A percentile compares a stretch with the other conserved stretches of the same genome.
phyloP scores from a whole-genome alignment of 306 rosid species.

The Casuarina equisetifolia region DNA sequence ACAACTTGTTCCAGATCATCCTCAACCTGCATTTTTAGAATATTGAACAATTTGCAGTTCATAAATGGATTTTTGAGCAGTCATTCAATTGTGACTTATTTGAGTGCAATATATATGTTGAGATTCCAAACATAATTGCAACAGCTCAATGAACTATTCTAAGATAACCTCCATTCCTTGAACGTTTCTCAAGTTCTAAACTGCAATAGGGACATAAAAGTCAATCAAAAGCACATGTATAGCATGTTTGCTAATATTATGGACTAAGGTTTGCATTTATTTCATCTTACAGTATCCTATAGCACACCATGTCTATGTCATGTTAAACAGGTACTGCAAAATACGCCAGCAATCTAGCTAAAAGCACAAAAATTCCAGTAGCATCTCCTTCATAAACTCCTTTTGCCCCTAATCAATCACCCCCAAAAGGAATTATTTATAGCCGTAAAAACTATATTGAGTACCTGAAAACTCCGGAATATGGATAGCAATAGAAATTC shows the following conservation, averaged over 20 bases:
- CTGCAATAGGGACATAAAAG: neutral
- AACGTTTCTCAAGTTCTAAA: neutral
- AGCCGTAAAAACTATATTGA: too few species aligned
- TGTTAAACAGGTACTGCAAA: neutral
- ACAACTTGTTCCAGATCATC: constrained; percentile 79
- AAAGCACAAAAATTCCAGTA: too few species aligned
- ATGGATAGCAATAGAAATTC: too few species aligned
- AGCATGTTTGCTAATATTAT: neutral
- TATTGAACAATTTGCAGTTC: constrained; percentile 3
- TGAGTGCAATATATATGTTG: neutral
- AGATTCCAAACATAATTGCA: neutral
- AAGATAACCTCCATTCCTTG: neutral
- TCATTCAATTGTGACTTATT: constrained; percentile 10
- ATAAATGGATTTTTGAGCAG: neutral
- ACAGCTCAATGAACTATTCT: neutral
- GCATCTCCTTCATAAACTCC: too few species aligned
- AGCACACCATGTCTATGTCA: neutral
- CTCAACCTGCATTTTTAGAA: constrained; percentile 56
- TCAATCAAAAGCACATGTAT: neutral
- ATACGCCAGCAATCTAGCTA: neutral
- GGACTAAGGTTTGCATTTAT: neutral
- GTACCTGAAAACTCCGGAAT: too few species aligned
- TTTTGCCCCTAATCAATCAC: too few species aligned
- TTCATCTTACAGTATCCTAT: too few species aligned
- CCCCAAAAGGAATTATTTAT: too few species aligned